A percentile compares a stretch with the other conserved stretches of the same genome.
Conservation (phyloP, 148 eudicot genomes). For the Fagopyrum esculentum region DNA sequence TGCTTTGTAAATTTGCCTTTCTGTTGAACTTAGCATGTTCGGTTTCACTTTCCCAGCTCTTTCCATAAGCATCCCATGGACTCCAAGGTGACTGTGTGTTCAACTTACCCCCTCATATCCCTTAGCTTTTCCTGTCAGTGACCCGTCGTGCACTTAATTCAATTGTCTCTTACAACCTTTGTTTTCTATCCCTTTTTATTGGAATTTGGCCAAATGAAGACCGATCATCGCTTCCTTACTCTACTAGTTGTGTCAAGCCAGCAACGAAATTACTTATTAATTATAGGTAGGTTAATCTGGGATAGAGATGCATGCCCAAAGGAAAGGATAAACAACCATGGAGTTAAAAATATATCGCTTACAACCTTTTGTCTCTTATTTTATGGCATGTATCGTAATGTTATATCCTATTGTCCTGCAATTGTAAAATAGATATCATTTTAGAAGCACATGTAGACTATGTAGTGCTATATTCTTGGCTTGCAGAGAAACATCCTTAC, state of each 20-base stretch:
- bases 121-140: not conserved
- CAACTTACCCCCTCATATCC: not conserved
- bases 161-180: not conserved
- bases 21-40: not conserved
- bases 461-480: not conserved
- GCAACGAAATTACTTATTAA: no score
- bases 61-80: not conserved
- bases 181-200: not conserved
- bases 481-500: not conserved
- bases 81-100: not conserved
- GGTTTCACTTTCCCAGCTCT: not conserved
- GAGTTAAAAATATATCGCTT: no score
- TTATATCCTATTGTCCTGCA: not conserved
- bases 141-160: not conserved
- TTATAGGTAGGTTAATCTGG: no score
- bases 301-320: no score
- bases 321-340: no score
- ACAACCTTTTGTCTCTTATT: not conserved
- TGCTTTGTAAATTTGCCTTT: not conserved
- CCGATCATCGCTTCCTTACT: no score
- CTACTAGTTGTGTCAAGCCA: no score
- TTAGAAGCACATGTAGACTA: not conserved
- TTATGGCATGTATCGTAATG: not conserved
- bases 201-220: no score
- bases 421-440: no score